Evolutionary conservation across 2,329 filamentous ascomycete genomes (phyloP), one percentile per base, ranked within the genome.

Genomic region (Claviceps humidiphila): DNA sequence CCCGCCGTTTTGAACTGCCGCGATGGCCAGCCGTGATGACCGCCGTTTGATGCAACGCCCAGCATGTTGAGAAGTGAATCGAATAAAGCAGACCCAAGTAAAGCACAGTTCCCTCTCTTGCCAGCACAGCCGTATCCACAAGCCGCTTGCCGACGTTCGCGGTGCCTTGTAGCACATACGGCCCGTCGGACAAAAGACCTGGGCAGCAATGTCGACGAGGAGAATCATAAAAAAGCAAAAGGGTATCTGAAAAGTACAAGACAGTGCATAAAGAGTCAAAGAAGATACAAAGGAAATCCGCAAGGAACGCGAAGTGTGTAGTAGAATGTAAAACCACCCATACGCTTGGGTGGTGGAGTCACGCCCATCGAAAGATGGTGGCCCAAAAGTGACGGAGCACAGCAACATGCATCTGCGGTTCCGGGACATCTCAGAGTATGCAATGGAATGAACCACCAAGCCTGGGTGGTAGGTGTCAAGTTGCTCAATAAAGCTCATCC

Each of bases 301-400:
- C 54, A 56, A 58, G 56, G 59, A 60, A 60, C 57, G 30, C 30
- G 30, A 3, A 11, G 30, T 34, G 4, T 34, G 30, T 34, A 11
- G 9, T 34, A 34, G 30, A 34, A 34, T 34, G 3, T 34, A 34
- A 34, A 34, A 11, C 30, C 9, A 34, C 30, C 30, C 30, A 11
- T 34, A 34, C 9, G 30, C 9, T 34, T 34, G 9, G 30, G 30
- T 34, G 30, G 30, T 34, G 9, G 30, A 34, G 9, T 34, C 9
- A 30, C 30, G 30, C 4, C 30, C 30, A 34, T 34, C 30, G 30
- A 30, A 11, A 30, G 3, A 30, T 30, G 30, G 9, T 34, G 9
- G 9, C 30, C 30, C 30, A 34, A 34, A 11, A 34, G 30, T 34
- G 9, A 11, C 30, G 30, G 30, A 34, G 30, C 30, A 34, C 30